Percentiles rank a stretch among this genome's conserved stretches.
Evolutionary conservation across 2,329 filamentous ascomycete species (phyloP).

Genomic region (Monilinia laxa): DNA sequence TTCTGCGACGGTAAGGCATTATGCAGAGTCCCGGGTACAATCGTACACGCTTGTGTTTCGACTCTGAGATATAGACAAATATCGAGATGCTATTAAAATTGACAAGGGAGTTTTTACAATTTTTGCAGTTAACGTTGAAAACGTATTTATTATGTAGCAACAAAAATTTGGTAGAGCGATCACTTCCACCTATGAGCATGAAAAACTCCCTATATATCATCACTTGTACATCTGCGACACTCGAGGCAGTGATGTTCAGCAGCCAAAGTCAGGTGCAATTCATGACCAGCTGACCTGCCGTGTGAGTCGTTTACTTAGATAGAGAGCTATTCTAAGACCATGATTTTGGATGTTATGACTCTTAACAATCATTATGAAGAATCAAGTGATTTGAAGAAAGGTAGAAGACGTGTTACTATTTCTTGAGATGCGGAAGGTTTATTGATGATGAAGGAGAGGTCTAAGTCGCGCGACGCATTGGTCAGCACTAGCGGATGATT

Average conservation of each 20-base stretch:
- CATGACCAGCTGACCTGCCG: constrained; percentile 14
- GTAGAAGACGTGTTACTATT: not conserved
- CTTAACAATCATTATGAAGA: not conserved
- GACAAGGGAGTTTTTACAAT: not conserved
- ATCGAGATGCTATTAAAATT: not conserved
- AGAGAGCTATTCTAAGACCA: not conserved
- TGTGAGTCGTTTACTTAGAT: constrained; percentile 6
- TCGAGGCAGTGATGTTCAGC: constrained; percentile 17
- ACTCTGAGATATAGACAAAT: not conserved
- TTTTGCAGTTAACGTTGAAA: not conserved
- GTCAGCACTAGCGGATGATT: not conserved
- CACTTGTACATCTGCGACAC: not conserved
- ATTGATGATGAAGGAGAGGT: not conserved
- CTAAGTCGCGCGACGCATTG: not conserved
- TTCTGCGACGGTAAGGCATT: constrained; percentile 11
- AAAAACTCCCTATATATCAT: not conserved
- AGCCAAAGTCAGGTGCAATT: constrained; percentile 16
- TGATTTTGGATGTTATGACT: not conserved
- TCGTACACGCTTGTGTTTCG: not conserved
- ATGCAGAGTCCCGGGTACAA: not conserved
- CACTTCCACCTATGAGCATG: not conserved
- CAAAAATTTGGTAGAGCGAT: not conserved
- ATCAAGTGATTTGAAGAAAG: constrained; percentile 3
- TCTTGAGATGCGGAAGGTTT: not conserved
- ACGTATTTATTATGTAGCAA: not conserved